Evolutionary conservation across 345 rosid species (phyloP).

Genomic region (Eucalyptus curtisii): DNA sequence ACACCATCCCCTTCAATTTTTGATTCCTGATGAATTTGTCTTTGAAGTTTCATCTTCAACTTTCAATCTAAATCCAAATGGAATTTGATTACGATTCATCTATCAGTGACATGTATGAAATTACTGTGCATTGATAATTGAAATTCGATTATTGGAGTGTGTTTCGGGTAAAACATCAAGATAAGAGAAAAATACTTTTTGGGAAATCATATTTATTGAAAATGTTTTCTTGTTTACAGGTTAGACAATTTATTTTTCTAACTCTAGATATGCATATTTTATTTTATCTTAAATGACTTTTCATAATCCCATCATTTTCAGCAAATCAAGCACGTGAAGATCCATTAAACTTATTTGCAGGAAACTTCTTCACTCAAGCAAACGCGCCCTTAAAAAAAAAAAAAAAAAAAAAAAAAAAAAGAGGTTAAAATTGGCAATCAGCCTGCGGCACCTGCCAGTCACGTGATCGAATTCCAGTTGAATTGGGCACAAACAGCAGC

Average conservation of each 20-base stretch:
- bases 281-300: neutral
- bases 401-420: too few relatives aligned
- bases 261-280: neutral
- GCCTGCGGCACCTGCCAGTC: neutral
- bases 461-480: neutral
- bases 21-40: neutral
- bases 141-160: neutral
- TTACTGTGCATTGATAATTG: neutral
- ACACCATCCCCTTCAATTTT: neutral
- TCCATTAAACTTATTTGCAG: neutral
- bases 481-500: neutral
- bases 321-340: rapidly evolving
- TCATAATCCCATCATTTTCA: rapidly evolving
- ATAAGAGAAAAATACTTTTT: neutral
- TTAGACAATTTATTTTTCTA: neutral
- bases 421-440: neutral
- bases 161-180: rapidly evolving
- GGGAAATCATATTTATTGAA: neutral
- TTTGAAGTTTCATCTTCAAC: neutral
- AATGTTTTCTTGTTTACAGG: rapidly evolving
- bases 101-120: rapidly evolving
- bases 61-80: neutral
- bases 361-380: neutral
- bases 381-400: neutral
- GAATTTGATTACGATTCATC: neutral